phyloP scores from a whole-genome alignment of 225 moss, liverwort and hornwort species.

The Sphagnum contortum region DNA sequence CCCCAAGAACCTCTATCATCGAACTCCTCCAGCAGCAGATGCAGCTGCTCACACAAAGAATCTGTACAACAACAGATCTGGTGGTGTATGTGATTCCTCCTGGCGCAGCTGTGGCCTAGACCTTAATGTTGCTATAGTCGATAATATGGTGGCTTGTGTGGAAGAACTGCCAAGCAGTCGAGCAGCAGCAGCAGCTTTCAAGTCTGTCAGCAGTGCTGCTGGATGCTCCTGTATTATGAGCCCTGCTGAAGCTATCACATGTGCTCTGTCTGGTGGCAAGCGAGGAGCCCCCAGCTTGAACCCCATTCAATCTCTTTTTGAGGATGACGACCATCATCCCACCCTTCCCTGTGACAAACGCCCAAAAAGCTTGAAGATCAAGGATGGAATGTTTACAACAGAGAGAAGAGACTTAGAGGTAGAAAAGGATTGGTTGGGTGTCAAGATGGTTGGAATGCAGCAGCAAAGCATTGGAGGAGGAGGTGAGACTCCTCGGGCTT shows the following conservation, averaged over 20 bases:
- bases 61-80: constrained; percentile 17
- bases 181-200: constrained; percentile 10
- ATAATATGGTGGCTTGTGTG: constrained; percentile 5
- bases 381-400: constrained; percentile 12
- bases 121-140: constrained; percentile 66
- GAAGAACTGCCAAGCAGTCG: constrained; percentile 22
- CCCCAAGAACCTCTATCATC: constrained; percentile 35
- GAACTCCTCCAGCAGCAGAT: constrained; percentile 4
- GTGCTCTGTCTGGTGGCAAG: constrained; percentile 36
- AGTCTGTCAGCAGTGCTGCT: constrained; percentile 25
- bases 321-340: background rate
- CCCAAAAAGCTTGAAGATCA: constrained; percentile 39
- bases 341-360: constrained; percentile 30
- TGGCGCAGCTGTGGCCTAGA: constrained; percentile 62
- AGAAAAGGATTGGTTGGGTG: constrained; percentile 64
- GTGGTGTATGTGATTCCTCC: constrained; percentile 45
- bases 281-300: constrained; percentile 28
- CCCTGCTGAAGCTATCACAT: constrained; percentile 25
- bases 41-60: constrained; percentile 8
- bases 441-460: constrained; percentile 17
- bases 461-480: constrained; percentile 17
- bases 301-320: constrained; percentile 43
- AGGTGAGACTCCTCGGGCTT: constrained; percentile 30
- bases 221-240: constrained; percentile 43
- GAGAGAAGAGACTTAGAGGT: constrained; percentile 27